phyloP scores from a whole-genome alignment of 129 eudicot genomes.

The Arctium minus region DNA sequence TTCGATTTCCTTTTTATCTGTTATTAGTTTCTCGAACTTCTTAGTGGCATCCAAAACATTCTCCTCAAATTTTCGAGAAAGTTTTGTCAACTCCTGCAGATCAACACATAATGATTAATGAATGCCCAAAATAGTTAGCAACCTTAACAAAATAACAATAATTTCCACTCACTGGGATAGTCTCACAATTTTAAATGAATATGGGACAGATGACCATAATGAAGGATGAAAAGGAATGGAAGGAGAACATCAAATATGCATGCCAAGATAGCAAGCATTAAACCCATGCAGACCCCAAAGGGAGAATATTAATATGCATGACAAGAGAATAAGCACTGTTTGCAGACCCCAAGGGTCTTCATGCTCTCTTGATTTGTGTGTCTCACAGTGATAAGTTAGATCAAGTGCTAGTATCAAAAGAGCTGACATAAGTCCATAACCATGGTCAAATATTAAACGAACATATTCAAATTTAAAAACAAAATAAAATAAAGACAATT shows the following conservation, averaged over 20 bases:
- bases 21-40: slow-evolving; percentile 75
- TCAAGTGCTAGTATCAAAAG: not conserved
- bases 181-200: too few species aligned
- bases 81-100: slow-evolving; percentile 76
- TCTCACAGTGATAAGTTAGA: not conserved
- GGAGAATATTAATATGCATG: not conserved
- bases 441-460: not conserved
- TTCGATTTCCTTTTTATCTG: slow-evolving; percentile 77
- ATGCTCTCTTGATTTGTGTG: not conserved
- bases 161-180: not conserved
- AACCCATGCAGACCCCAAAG: not conserved
- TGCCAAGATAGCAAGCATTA: not conserved
- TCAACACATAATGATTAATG: not conserved
- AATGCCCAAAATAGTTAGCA: not conserved
- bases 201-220: not conserved
- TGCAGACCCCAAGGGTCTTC: not conserved
- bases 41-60: slow-evolving; percentile 94
- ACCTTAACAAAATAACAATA: not conserved
- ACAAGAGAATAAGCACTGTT: not conserved
- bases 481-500: not conserved
- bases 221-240: not conserved
- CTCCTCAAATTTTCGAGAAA: slow-evolving; percentile 78
- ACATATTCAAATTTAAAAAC: not conserved
- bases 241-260: not conserved
- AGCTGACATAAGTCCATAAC: not conserved